These are phyloP conservation scores for Xylariaceae sp. DNA, from an alignment of 2,329 filamentous ascomycete species.

Conservation along the genomic window DNA sequence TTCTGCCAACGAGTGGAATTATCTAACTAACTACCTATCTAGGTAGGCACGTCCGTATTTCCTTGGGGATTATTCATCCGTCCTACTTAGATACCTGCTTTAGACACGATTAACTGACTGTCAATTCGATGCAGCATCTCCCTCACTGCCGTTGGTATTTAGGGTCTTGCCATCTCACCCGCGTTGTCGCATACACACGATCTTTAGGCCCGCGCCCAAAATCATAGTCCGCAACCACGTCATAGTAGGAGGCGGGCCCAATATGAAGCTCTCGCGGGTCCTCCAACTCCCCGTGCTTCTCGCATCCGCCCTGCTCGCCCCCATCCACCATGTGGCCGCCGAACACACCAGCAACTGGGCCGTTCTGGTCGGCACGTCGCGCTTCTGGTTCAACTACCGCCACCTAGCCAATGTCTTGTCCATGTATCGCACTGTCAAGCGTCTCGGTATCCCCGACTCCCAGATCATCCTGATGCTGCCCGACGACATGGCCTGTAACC, in stretches of 20 bases:
- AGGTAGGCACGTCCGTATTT: too few species aligned
- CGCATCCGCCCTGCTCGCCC: slow-evolving; percentile 42
- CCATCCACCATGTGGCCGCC: slow-evolving; percentile 43
- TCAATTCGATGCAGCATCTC: too few species aligned
- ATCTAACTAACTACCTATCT: too few species aligned
- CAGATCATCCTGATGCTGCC: slow-evolving; percentile 99
- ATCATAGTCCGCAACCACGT: slow-evolving; percentile 1
- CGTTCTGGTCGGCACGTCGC: slow-evolving; percentile 94
- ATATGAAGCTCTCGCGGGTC: slow-evolving; percentile 47
- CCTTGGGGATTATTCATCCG: too few species aligned
- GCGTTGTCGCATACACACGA: neutral
- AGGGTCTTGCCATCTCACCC: too few species aligned
- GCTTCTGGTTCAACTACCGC: slow-evolving; percentile 99
- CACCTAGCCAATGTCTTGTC: slow-evolving; percentile 97
- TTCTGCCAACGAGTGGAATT: too few species aligned
- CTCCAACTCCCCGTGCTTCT: slow-evolving; percentile 44
- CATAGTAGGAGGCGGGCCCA: neutral
- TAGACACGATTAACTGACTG: too few species aligned
- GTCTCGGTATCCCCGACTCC: slow-evolving; percentile 92
- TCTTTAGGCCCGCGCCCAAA: neutral
- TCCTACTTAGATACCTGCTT: too few species aligned
- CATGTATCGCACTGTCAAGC: slow-evolving; percentile 95
- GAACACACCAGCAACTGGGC: slow-evolving; percentile 99
- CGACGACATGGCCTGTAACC: slow-evolving; percentile 99
- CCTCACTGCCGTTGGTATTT: too few species aligned